Conservation (phyloP, 345 rosid genomes). For the Boechera divaricarpa region DNA sequence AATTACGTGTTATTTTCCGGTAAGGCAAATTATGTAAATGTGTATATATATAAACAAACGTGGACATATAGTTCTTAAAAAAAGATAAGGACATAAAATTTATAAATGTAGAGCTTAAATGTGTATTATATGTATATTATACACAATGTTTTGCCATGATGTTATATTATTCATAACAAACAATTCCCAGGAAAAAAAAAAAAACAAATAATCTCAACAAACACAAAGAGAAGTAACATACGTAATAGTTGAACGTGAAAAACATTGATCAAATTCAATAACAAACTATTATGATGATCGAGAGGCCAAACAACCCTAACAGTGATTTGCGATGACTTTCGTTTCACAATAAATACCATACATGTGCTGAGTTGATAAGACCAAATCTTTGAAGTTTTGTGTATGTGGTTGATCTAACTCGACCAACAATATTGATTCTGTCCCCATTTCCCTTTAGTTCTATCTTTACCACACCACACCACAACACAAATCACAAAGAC, state of each 20-base stretch:
- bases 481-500: slow-evolving; percentile 17
- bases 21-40: background rate
- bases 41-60: no score
- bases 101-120: background rate
- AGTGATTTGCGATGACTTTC: slow-evolving; percentile 40
- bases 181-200: no score
- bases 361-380: slow-evolving; percentile 45
- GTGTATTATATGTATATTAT: background rate
- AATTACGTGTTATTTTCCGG: background rate
- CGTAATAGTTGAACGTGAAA: slow-evolving; percentile 25
- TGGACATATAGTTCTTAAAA: background rate
- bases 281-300: slow-evolving; percentile 14
- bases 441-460: slow-evolving; percentile 30
- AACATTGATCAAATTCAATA: background rate
- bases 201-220: background rate
- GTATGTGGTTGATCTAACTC: slow-evolving; percentile 40
- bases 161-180: slow-evolving; percentile 1
- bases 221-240: background rate
- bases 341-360: slow-evolving; percentile 31
- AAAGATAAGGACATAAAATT: background rate
- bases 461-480: slow-evolving; percentile 15
- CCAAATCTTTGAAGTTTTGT: slow-evolving; percentile 26
- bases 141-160: background rate
- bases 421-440: slow-evolving; percentile 35
- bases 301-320: slow-evolving; percentile 21